Evolutionary conservation across 768 basidiomycete species (phyloP), one percentile per base, ranked within the genome.

Genomic region (Tricholoma saponaceum): DNA sequence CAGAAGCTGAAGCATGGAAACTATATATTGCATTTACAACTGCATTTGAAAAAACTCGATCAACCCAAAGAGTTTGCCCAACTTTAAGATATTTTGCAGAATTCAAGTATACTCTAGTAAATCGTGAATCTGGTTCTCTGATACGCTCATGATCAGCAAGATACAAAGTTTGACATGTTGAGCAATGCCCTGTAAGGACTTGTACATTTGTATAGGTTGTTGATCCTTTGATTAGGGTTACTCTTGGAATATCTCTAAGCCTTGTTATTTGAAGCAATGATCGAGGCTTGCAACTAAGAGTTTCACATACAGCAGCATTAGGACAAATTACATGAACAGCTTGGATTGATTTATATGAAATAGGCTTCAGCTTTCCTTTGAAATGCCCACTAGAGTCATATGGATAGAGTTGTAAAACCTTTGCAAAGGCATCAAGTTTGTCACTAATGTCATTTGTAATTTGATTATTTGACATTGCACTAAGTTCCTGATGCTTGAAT

Each of bases 191-290:
- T 44, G 60, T 37, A 10, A 67, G 54, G 2, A 67, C 57, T 30
- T 49, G 51, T 10, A 58, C 58, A 57, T 60, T 57, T 12, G 58
- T 18, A 57, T 60, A 51, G 4, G 60, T 33, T 3, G 2, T 13
- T 25, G 56, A 58, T 13, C 57, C 62, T 53, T 62, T 60, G 2
- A 67, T 55, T 39, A 65, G 51, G 28, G 57, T 65, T 2, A 67
- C 66, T 23, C 35, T 33, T 28, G 65, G 57, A 22, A 54, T 44
- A 54, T 66, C 10, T 61, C 65, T n/a, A 32, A 30, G 8, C 30
- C 30, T 32, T 6, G 30, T 32, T 6, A 8, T 10, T 32, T 32
- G 30, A 32, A 32, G 30, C 30, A 32, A 43, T 20, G 47, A 41
- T 10, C 51, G 28, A 23, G 43, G 26, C 13, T 59, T 51, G 35